These are phyloP conservation scores for Lantana camara DNA, from an alignment of 257 asterid genomes.

Conservation along the genomic window DNA sequence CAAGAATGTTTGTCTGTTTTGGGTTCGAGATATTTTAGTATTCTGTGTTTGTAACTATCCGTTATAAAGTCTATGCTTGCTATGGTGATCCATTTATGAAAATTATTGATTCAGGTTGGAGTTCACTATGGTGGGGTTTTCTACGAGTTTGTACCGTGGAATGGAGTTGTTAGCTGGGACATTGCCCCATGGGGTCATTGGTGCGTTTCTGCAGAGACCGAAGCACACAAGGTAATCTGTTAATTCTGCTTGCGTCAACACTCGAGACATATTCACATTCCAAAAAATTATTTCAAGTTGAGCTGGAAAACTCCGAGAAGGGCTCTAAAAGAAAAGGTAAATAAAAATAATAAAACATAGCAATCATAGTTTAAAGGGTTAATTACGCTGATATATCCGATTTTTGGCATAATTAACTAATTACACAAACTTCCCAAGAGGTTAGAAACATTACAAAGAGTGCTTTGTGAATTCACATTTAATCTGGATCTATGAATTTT, in stretches of 20 bases:
- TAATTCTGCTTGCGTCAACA: background rate
- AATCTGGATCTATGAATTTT: no score
- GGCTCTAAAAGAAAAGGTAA: no score
- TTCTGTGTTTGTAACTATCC: background rate
- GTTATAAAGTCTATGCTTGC: background rate
- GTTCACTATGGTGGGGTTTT: constrained; percentile 78
- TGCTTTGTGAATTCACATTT: no score
- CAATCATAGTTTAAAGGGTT: no score
- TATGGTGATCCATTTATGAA: constrained; percentile 17
- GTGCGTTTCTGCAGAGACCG: constrained; percentile 80
- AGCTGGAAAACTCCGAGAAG: no score
- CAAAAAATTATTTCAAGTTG: no score
- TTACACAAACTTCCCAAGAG: no score
- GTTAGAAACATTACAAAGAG: no score
- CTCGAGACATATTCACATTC: no score
- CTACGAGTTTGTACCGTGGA: constrained; percentile 94
- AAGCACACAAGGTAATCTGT: constrained; percentile 54
- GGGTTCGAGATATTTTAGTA: background rate
- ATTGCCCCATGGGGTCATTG: constrained; percentile 86
- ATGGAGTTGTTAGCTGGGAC: constrained; percentile 88
- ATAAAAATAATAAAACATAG: no score
- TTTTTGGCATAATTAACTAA: no score
- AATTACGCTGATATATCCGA: no score
- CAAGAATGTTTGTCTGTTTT: constrained; percentile 19
- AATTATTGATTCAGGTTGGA: constrained; percentile 64